Percentiles rank a stretch among this genome's conserved stretches.
Evolutionary conservation across 2,329 filamentous ascomycete genomes (phyloP).

Genomic region (Alternaria longipes): DNA sequence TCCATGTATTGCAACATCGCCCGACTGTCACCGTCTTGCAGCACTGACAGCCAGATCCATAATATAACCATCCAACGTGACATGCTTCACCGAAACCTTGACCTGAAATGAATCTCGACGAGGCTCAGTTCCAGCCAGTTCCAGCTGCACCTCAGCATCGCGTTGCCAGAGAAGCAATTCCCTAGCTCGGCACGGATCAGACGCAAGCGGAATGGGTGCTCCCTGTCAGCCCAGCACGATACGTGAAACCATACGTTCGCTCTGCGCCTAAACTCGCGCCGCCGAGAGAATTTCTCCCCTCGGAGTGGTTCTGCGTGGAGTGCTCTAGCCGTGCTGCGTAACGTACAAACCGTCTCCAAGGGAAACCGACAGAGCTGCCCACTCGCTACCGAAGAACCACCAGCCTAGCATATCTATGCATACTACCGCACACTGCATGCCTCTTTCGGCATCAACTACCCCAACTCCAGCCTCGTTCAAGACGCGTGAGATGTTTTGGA

Average conservation of each 20-base stretch:
- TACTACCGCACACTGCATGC: neutral
- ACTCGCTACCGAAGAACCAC: constrained; percentile 23
- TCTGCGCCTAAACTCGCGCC: constrained; percentile 35
- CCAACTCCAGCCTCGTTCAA: constrained; percentile 15
- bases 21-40: neutral
- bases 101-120: constrained; percentile 20
- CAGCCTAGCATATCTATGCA: neutral
- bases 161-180: constrained; percentile 35
- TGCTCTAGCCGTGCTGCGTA: constrained; percentile 26
- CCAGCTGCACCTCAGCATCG: constrained; percentile 25
- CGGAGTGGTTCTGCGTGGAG: constrained; percentile 16
- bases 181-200: constrained; percentile 30
- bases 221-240: constrained; percentile 27
- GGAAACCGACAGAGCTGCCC: constrained; percentile 26
- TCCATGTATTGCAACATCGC: neutral
- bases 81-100: constrained; percentile 23
- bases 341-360: constrained; percentile 37
- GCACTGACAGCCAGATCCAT: neutral
- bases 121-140: constrained; percentile 18
- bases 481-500: constrained; percentile 8
- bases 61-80: constrained; percentile 20
- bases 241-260: constrained; percentile 39
- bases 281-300: constrained; percentile 22
- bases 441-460: constrained; percentile 6
- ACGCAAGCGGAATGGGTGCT: constrained; percentile 32